phyloP scores from a whole-genome alignment of 2,329 filamentous ascomycete genomes.

The Triangularia setosa region DNA sequence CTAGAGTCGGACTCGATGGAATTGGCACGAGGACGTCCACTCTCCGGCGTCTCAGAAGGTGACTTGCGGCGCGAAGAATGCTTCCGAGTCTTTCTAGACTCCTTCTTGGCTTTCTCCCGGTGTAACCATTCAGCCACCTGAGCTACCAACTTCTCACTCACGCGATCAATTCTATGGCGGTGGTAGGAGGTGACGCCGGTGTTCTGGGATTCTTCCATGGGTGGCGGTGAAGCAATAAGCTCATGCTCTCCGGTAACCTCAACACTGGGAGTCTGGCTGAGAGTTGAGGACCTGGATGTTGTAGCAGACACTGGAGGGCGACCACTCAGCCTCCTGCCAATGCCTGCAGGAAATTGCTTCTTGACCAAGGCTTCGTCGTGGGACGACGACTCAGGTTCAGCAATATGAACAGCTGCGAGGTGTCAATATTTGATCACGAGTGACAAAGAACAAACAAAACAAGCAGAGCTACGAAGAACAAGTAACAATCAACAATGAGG shows the following conservation, averaged over 20 bases:
- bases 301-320: conserved; percentile 36
- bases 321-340: conserved; percentile 44
- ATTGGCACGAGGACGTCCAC: conserved; percentile 36
- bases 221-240: conserved; percentile 21
- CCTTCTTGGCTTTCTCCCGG: conserved; percentile 68
- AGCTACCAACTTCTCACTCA: conserved; percentile 57
- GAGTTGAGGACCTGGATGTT: conserved; percentile 44
- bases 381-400: conserved; percentile 43
- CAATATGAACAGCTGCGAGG: conserved; percentile 52
- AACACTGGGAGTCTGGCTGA: conserved; percentile 37
- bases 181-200: conserved; percentile 31
- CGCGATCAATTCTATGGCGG: conserved; percentile 33
- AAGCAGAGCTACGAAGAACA: not conserved
- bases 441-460: conserved; percentile 3
- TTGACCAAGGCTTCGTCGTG: conserved; percentile 37
- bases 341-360: conserved; percentile 43
- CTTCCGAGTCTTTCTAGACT: conserved; percentile 49
- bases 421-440: not conserved
- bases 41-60: conserved; percentile 23
- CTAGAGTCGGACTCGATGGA: conserved; percentile 65
- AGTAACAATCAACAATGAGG: not conserved
- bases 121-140: conserved; percentile 83
- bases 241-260: conserved; percentile 22
- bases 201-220: conserved; percentile 27
- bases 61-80: conserved; percentile 39